Percentiles rank a stretch among this genome's conserved stretches.
Evolutionary conservation across 768 basidiomycete species (phyloP).

Genomic region (Collybia sordida): DNA sequence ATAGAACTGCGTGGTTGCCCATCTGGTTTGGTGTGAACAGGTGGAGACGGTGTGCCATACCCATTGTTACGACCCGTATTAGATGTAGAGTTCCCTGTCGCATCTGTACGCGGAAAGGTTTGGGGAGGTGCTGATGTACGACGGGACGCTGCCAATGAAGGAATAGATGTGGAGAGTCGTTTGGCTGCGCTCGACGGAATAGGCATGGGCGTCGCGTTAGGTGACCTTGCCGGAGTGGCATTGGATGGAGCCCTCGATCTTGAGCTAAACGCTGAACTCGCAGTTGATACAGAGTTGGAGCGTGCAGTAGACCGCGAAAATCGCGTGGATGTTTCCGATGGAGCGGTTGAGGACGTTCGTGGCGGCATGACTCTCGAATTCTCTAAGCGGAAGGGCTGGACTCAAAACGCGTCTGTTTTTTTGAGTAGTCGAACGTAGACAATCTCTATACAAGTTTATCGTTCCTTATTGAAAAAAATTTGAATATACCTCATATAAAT

Average conservation of each 20-base stretch:
- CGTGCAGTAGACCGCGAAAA: slow-evolving; percentile 47
- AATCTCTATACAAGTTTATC: too few species aligned
- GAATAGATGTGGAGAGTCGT: slow-evolving; percentile 35
- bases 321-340: slow-evolving; percentile 58
- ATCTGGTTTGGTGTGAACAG: neutral
- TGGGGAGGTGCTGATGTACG: slow-evolving; percentile 38
- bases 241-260: slow-evolving; percentile 58
- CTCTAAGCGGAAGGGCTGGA: too few species aligned
- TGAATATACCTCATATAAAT: too few species aligned
- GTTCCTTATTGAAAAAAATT: too few species aligned
- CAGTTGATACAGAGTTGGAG: slow-evolving; percentile 29
- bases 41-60: neutral
- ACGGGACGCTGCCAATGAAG: slow-evolving; percentile 34
- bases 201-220: slow-evolving; percentile 53
- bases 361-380: slow-evolving; percentile 18
- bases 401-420: too few species aligned
- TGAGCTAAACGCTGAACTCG: slow-evolving; percentile 25
- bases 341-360: slow-evolving; percentile 24
- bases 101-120: slow-evolving; percentile 7
- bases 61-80: neutral
- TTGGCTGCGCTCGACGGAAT: slow-evolving; percentile 29
- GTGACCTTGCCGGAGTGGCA: slow-evolving; percentile 40
- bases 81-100: slow-evolving; percentile 1
- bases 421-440: too few species aligned
- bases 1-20: slow-evolving; percentile 23